Conservation (phyloP, 129 eudicot species). For the Logfia minima region DNA sequence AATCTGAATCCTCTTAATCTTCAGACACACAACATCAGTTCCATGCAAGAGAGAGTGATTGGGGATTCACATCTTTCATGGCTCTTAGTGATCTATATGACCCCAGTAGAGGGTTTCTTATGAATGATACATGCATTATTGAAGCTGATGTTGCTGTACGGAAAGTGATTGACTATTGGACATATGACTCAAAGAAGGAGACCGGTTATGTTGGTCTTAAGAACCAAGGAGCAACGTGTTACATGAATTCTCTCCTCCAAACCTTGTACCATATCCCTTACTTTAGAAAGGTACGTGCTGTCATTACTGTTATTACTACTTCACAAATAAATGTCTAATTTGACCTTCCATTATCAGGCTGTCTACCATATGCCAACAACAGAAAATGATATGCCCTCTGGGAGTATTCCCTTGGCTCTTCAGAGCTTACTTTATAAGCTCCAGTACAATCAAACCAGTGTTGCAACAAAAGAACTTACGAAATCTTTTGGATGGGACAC, state of each 20-base stretch:
- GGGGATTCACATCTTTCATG: conserved; percentile 98
- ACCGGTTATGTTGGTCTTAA: conserved; percentile 96
- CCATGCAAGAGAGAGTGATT: conserved; percentile 90
- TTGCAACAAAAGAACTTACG: conserved; percentile 91
- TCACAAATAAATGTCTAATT: conserved; percentile 17
- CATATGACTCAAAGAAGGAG: conserved; percentile 96
- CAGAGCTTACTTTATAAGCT: conserved; percentile 96
- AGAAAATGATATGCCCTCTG: conserved; percentile 90
- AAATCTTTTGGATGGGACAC: conserved; percentile 99
- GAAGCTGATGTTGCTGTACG: conserved; percentile 97
- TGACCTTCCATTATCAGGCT: conserved; percentile 58
- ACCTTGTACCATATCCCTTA: conserved; percentile 90
- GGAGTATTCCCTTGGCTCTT: conserved; percentile 92
- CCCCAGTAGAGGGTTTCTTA: conserved; percentile 70
- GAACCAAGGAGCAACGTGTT: conserved; percentile 98
- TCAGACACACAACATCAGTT: conserved; percentile 95
- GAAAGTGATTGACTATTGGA: conserved; percentile 78
- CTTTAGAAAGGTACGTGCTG: conserved; percentile 67
- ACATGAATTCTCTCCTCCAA: conserved; percentile 95
- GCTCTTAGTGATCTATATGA: conserved; percentile 85
- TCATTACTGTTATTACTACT: conserved; percentile 16
- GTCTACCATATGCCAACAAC: conserved; percentile 99
- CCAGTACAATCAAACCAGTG: conserved; percentile 92
- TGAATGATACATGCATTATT: conserved; percentile 66
- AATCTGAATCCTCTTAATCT: conserved; percentile 9